These are phyloP conservation scores for Fraxinus americana DNA, from an alignment of 257 asterid genomes.

Conservation along the genomic window DNA sequence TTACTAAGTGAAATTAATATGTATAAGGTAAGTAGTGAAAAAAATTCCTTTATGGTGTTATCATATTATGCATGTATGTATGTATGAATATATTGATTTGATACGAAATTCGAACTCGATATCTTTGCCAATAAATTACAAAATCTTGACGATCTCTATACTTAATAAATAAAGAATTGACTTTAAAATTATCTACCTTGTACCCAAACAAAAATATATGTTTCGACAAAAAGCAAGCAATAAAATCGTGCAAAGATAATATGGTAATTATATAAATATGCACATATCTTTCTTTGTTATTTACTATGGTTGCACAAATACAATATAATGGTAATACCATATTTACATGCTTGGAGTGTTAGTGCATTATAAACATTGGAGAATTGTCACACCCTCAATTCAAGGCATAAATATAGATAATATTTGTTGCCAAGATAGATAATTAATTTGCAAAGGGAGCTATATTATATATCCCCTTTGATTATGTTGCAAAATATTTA, in stretches of 20 bases:
- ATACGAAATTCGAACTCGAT: not conserved
- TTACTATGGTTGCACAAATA: not conserved
- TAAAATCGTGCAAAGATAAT: not conserved
- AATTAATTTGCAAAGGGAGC: not conserved
- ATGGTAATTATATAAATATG: not conserved
- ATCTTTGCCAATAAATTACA: not conserved
- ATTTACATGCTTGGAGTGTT: not conserved
- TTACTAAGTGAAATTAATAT: not conserved
- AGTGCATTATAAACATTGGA: not conserved
- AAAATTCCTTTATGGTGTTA: no score
- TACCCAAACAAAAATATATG: not conserved
- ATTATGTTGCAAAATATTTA: not conserved
- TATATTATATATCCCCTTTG: not conserved
- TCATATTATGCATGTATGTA: not conserved
- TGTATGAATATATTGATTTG: not conserved
- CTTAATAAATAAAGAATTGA: not conserved
- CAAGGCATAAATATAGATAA: not conserved
- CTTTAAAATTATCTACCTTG: no score
- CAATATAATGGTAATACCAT: not conserved
- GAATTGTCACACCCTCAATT: not conserved
- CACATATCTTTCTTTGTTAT: not conserved
- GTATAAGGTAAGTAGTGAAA: not conserved
- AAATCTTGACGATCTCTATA: not conserved
- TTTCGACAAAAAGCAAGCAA: not conserved
- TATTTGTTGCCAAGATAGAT: not conserved